A percentile compares a stretch with the other conserved stretches of the same genome.
These are phyloP conservation scores for Rhodotorula diobovata DNA, from an alignment of 768 basidiomycete genomes.

Conservation along the genomic window DNA sequence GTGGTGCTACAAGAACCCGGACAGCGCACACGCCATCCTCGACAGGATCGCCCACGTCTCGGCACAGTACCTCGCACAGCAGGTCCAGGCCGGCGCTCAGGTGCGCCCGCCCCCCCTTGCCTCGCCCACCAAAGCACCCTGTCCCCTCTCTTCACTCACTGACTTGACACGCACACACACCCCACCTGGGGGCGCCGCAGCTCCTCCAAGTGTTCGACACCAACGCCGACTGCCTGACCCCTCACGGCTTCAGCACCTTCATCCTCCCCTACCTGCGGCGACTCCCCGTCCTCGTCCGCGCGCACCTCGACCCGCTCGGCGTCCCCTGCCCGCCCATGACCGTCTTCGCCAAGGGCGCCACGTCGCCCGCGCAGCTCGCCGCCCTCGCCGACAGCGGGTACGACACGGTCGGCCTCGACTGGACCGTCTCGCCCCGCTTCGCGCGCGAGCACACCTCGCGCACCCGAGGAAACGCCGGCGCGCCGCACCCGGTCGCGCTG, in stretches of 20 bases:
- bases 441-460: slow-evolving; percentile 58
- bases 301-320: slow-evolving; percentile 55
- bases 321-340: slow-evolving; percentile 71
- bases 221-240: slow-evolving; percentile 87
- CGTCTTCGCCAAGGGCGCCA: slow-evolving; percentile 91
- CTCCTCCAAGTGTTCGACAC: slow-evolving; percentile 96
- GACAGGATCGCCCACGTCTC: slow-evolving; percentile 79
- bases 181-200: no score
- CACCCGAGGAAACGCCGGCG: no score
- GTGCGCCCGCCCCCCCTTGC: slow-evolving; percentile 51
- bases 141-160: not conserved
- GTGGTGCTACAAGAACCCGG: slow-evolving; percentile 88
- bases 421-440: slow-evolving; percentile 74
- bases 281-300: slow-evolving; percentile 67
- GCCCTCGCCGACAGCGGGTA: slow-evolving; percentile 66
- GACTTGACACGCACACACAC: not conserved
- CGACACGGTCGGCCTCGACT: slow-evolving; percentile 85
- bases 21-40: slow-evolving; percentile 72
- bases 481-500: no score
- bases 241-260: slow-evolving; percentile 76
- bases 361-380: slow-evolving; percentile 57
- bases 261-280: slow-evolving; percentile 71
- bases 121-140: not conserved
- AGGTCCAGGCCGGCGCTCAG: slow-evolving; percentile 93
- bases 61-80: slow-evolving; percentile 82